Conservation (phyloP, 2,329 filamentous ascomycete genomes). For the Paecilomyces sp. region DNA sequence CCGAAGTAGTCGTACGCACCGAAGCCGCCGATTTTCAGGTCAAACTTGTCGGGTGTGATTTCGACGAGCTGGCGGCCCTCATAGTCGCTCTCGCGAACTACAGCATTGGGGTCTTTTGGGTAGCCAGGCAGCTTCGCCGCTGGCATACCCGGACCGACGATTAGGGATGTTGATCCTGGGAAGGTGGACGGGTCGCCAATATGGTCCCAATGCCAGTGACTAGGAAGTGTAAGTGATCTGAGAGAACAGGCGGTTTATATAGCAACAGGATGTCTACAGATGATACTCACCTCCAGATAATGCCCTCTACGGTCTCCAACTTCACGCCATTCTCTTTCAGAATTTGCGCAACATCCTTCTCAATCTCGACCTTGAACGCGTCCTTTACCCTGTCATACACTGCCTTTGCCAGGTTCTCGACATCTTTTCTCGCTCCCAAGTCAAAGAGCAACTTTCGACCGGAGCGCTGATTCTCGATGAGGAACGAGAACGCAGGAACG, state of each 20-base stretch:
- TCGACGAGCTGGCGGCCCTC: constrained; percentile 2
- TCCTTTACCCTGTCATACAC: constrained; percentile 1
- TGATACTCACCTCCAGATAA: constrained; percentile 8
- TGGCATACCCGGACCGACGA: constrained; percentile 7
- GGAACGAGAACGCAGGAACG: constrained; percentile 23
- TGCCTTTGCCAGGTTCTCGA: constrained; percentile 4
- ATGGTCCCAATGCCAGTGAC: constrained; percentile 14
- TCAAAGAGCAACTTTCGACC: constrained; percentile 27
- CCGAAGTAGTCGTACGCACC: constrained; percentile 42
- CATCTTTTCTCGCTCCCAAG: constrained; percentile 22
- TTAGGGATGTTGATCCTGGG: constrained; percentile 3
- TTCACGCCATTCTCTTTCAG: constrained; percentile 9
- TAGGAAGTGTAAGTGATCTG: not conserved
- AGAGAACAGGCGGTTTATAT: not conserved
- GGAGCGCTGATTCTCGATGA: constrained; percentile 37
- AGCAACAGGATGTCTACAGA: not conserved
- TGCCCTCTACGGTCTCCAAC: constrained; percentile 4
- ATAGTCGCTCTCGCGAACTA: constrained; percentile 1
- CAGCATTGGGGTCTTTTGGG: not conserved
- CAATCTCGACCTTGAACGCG: constrained; percentile 1
- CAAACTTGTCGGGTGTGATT: not conserved
- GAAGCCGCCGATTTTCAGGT: constrained; percentile 6
- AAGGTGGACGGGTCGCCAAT: constrained; percentile 10
- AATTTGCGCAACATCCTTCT: constrained; percentile 11
- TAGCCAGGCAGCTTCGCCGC: constrained; percentile 1